Evolutionary conservation across 2,329 filamentous ascomycete genomes (phyloP).

Genomic region (Microdochium nivale): DNA sequence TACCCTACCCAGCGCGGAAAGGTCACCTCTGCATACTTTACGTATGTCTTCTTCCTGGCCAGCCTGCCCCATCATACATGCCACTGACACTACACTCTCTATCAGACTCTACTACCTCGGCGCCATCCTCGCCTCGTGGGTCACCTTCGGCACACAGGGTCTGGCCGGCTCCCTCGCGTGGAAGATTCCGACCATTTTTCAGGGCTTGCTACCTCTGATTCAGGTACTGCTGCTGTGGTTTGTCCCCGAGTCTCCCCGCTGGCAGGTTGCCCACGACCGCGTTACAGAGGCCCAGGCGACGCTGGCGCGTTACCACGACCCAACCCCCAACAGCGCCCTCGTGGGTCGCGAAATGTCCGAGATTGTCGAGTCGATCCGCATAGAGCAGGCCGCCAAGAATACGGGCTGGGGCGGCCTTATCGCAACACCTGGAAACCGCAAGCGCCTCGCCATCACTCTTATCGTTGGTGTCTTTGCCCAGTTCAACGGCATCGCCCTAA

Average conservation of each 20-base stretch:
- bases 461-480: conserved; percentile 10
- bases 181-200: conserved; percentile 48
- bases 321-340: conserved; percentile 40
- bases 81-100: neutral
- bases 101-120: conserved; percentile 33
- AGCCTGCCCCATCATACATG: neutral
- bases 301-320: conserved; percentile 51
- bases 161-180: conserved; percentile 39
- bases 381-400: conserved; percentile 8
- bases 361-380: conserved; percentile 19
- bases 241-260: conserved; percentile 25
- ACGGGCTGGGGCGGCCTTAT: neutral
- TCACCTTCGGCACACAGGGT: conserved; percentile 31
- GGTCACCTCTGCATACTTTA: conserved; percentile 12
- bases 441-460: conserved; percentile 9
- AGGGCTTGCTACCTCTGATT: conserved; percentile 33
- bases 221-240: conserved; percentile 31
- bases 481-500: conserved; percentile 15
- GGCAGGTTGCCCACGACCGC: conserved; percentile 34
- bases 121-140: conserved; percentile 45
- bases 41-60: conserved; percentile 1
- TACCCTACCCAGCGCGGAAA: conserved; percentile 13
- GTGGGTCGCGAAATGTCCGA: conserved; percentile 31
- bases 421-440: conserved; percentile 10
- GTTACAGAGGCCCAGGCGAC: conserved; percentile 45